Percentiles rank a stretch among this genome's conserved stretches.
Conservation (phyloP, 2,329 filamentous ascomycete genomes). For the Dactylellina cionopaga region DNA sequence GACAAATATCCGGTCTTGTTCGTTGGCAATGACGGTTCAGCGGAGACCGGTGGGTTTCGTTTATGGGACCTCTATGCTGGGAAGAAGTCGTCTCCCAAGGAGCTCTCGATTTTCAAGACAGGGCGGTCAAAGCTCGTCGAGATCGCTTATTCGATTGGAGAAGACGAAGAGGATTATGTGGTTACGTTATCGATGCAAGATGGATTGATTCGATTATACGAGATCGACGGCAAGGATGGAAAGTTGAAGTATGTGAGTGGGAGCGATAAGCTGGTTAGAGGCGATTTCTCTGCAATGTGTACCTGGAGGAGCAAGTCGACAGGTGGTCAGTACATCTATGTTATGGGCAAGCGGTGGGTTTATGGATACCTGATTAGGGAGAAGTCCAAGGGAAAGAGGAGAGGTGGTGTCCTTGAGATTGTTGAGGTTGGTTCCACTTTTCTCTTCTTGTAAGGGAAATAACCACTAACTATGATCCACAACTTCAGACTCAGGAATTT, state of each 20-base stretch:
- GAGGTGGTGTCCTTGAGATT: slow-evolving; percentile 59
- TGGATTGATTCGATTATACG: slow-evolving; percentile 62
- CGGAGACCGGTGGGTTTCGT: slow-evolving; percentile 63
- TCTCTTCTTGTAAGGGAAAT: background rate
- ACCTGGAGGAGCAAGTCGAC: slow-evolving; percentile 62
- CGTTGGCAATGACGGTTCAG: slow-evolving; percentile 64
- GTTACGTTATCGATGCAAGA: slow-evolving; percentile 63
- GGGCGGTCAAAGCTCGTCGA: slow-evolving; percentile 65
- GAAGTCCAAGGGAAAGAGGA: background rate
- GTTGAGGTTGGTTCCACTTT: slow-evolving; percentile 59
- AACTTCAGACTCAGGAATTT: slow-evolving; percentile 61
- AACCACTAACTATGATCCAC: background rate
- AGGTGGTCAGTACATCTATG: slow-evolving; percentile 63
- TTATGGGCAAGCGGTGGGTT: slow-evolving; percentile 63
- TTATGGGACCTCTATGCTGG: slow-evolving; percentile 59
- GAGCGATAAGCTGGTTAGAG: slow-evolving; percentile 59
- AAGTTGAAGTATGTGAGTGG: slow-evolving; percentile 58
- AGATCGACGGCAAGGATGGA: slow-evolving; percentile 58
- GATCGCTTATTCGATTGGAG: slow-evolving; percentile 60
- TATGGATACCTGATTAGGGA: slow-evolving; percentile 61
- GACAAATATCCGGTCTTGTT: slow-evolving; percentile 57
- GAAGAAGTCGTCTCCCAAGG: slow-evolving; percentile 53
- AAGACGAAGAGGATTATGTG: slow-evolving; percentile 59
- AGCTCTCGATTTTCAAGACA: slow-evolving; percentile 59
- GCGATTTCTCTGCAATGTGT: slow-evolving; percentile 65